These are phyloP conservation scores for Cyberlindnera misumaiensis DNA, from an alignment of 805 yeast genomes.

Conservation along the genomic window DNA sequence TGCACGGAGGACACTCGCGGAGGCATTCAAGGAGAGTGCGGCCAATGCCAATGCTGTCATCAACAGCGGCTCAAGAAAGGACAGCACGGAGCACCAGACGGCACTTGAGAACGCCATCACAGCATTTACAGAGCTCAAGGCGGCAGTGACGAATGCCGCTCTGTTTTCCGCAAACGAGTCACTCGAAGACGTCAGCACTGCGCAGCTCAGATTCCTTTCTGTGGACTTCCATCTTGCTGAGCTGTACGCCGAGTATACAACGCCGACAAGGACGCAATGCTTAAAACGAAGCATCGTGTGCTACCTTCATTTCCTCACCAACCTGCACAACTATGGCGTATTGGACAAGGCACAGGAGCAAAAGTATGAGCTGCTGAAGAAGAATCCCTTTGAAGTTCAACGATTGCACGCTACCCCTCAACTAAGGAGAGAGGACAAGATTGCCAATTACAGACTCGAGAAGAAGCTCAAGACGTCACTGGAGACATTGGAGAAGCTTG, in stretches of 20 bases:
- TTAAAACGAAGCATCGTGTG: slow-evolving; percentile 37
- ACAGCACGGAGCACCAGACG: slow-evolving; percentile 36
- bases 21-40: slow-evolving; percentile 4
- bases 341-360: slow-evolving; percentile 31
- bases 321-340: slow-evolving; percentile 38
- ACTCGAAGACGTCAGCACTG: slow-evolving; percentile 60
- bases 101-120: slow-evolving; percentile 31
- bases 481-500: slow-evolving; percentile 30
- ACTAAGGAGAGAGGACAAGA: slow-evolving; percentile 60
- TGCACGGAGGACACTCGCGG: slow-evolving; percentile 8
- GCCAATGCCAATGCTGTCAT: slow-evolving; percentile 1
- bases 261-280: slow-evolving; percentile 26
- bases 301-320: slow-evolving; percentile 39
- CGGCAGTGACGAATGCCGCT: slow-evolving; percentile 38
- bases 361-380: slow-evolving; percentile 29
- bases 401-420: slow-evolving; percentile 31
- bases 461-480: slow-evolving; percentile 45
- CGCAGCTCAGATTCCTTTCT: slow-evolving; percentile 51
- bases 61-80: slow-evolving; percentile 29
- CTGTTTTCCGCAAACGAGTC: slow-evolving; percentile 70
- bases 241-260: slow-evolving; percentile 21
- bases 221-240: slow-evolving; percentile 54
- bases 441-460: slow-evolving; percentile 56
- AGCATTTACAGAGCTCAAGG: slow-evolving; percentile 38
- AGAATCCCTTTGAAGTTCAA: slow-evolving; percentile 28